Evolutionary conservation across 208 protist genomes (phyloP).

Genomic region (Wallacemonas collosoma): DNA sequence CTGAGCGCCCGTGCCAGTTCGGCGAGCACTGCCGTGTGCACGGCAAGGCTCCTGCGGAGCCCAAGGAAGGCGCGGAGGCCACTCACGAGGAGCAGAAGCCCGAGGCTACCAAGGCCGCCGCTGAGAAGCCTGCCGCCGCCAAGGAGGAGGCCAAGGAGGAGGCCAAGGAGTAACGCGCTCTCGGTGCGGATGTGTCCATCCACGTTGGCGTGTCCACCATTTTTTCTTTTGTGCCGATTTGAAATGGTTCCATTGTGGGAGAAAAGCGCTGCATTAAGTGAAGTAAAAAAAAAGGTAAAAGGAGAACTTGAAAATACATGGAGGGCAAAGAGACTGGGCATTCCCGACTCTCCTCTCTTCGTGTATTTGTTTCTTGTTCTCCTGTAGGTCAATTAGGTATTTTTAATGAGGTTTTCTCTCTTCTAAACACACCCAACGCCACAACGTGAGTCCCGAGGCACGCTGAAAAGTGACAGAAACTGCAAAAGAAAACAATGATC

Average conservation of each 20-base stretch:
- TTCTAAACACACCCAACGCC: background rate
- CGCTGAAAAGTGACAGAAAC: no score
- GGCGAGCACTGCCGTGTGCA: constrained; percentile 69
- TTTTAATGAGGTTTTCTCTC: background rate
- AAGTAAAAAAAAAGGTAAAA: background rate
- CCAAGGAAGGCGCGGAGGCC: constrained; percentile 14
- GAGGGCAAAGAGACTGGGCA: background rate
- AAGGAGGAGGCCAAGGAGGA: constrained; percentile 13
- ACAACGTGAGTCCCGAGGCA: background rate
- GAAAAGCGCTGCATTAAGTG: constrained; percentile 15
- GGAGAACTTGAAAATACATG: background rate
- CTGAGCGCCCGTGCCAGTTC: constrained; percentile 63
- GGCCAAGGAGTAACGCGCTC: constrained; percentile 3
- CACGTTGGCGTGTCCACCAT: constrained; percentile 2
- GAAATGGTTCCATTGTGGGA: constrained; percentile 13
- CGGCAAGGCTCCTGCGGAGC: constrained; percentile 20
- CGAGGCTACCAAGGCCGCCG: constrained; percentile 6
- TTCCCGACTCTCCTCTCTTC: no score
- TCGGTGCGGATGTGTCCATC: background rate
- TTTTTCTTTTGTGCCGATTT: constrained; percentile 17
- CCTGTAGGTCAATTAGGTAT: background rate
- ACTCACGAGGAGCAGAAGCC: constrained; percentile 13
- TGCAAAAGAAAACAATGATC: no score
- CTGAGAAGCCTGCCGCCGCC: constrained; percentile 1
- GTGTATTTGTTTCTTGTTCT: background rate